Base-by-base conservation (phyloP, 2,329 filamentous ascomycete species). In the Fusarium mexicanum region DNA sequence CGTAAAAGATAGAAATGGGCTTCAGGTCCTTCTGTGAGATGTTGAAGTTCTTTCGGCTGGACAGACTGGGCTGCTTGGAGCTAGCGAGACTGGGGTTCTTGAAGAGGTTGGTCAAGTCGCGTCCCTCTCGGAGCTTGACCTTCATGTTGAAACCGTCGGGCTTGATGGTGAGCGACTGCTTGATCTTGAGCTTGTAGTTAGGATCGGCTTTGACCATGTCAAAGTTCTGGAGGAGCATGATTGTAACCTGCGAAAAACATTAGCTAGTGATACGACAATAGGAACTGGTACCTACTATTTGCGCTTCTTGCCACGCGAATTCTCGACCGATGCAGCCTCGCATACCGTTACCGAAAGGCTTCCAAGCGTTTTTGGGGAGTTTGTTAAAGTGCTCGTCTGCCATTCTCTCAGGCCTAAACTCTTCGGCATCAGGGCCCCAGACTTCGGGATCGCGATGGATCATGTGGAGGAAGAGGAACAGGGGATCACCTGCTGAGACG, bases 351-450 rank as follows among this genome's bases (percentile, higher is more conserved):
- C 66, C 66, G 1, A 68, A 68, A 3, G 66, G 66, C 20, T 69
- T 69, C 66, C 64, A 69, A 0, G 64, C 40, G 26, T 69, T 69
- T n/a, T 69, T 68, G 31, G 66, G 64, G 1, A 69, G 43, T 5
- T 51, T 26, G 5, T 63, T 41, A 6, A 69, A 68, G 24, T 33
- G 37, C 24, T 69, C 66, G 8, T 69, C 64, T 0, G 55, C 35
- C 66, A 69, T 69, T 4, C 66, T 44, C 24, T 69, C 66, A 2
- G 66, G 66, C 1, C 9, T 68, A 6, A 69, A 69, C 22, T 44
- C 66, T 1, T 63, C 55, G 0, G 66, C 64, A 33, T 69, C 64
- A 5, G 41, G 20, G 8, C 66, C 55, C 66, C 66, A 69, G 2
- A 69, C 64, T 5, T 38, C 16, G 0, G 64, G 64, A 16, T 69